Conservation (phyloP, 2,329 filamentous ascomycete species). For the Hypomyces perniciosus region DNA sequence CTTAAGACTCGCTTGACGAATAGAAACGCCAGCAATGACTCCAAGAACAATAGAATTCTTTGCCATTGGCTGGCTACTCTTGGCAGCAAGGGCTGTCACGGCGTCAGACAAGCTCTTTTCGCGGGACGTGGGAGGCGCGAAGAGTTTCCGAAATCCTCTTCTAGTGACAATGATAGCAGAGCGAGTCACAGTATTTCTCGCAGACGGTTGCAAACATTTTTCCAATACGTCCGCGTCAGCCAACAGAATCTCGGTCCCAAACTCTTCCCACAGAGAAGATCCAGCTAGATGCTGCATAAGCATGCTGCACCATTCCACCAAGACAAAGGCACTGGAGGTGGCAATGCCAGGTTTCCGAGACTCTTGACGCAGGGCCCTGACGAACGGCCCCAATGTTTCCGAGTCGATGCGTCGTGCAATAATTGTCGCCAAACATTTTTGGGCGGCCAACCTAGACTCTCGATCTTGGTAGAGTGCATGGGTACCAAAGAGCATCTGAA, state of each 20-base stretch:
- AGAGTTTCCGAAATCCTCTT: slow-evolving; percentile 69
- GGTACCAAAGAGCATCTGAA: slow-evolving; percentile 76
- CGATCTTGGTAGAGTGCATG: slow-evolving; percentile 85
- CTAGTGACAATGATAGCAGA: slow-evolving; percentile 74
- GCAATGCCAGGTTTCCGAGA: slow-evolving; percentile 72
- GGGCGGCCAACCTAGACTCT: slow-evolving; percentile 73
- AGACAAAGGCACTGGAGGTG: slow-evolving; percentile 73
- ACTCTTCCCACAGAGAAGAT: slow-evolving; percentile 56
- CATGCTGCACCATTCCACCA: slow-evolving; percentile 84
- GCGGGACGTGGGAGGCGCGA: slow-evolving; percentile 50
- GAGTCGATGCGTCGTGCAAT: slow-evolving; percentile 50
- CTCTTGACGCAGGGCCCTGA: slow-evolving; percentile 64
- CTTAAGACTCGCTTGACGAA: slow-evolving; percentile 60
- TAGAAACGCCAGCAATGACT: slow-evolving; percentile 79
- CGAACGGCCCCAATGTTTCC: slow-evolving; percentile 57
- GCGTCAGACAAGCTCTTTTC: slow-evolving; percentile 57
- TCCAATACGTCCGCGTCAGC: slow-evolving; percentile 71
- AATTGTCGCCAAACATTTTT: slow-evolving; percentile 68
- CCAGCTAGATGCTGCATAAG: slow-evolving; percentile 66
- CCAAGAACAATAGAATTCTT: slow-evolving; percentile 76
- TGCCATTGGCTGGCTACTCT: slow-evolving; percentile 55
- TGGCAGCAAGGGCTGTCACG: slow-evolving; percentile 62
- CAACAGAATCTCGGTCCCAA: slow-evolving; percentile 59
- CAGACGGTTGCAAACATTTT: slow-evolving; percentile 62
- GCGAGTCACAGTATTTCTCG: slow-evolving; percentile 59